These are phyloP conservation scores for Ophiognomonia clavigignenti-juglandacearum DNA, from an alignment of 2,329 filamentous ascomycete species.

Conservation along the genomic window DNA sequence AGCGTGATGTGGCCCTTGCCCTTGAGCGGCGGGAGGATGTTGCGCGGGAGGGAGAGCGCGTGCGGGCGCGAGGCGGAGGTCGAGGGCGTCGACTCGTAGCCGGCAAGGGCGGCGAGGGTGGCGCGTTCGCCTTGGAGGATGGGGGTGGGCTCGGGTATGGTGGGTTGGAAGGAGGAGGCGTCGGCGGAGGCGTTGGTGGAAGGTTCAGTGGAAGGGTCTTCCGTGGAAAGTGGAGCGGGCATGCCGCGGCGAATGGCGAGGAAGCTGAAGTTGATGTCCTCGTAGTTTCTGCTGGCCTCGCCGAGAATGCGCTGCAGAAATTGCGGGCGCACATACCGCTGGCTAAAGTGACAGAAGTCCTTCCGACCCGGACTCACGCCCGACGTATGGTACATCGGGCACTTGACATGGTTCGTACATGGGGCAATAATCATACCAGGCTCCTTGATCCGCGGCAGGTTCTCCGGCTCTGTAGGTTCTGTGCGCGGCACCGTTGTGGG, in stretches of 20 bases:
- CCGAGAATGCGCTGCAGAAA: slow-evolving; percentile 77
- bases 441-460: slow-evolving; percentile 42
- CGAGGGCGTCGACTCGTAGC: slow-evolving; percentile 52
- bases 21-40: slow-evolving; percentile 79
- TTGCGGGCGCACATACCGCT: slow-evolving; percentile 78
- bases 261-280: slow-evolving; percentile 89
- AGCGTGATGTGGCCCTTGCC: slow-evolving; percentile 81
- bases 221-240: slow-evolving; percentile 29
- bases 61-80: slow-evolving; percentile 35
- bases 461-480: slow-evolving; percentile 36
- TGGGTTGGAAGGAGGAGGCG: slow-evolving; percentile 3
- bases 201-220: neutral
- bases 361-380: slow-evolving; percentile 71
- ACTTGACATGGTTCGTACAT: slow-evolving; percentile 84
- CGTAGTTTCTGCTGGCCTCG: slow-evolving; percentile 69
- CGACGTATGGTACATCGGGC: slow-evolving; percentile 78
- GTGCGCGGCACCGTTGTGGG: slow-evolving; percentile 38
- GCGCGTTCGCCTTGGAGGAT: slow-evolving; percentile 47
- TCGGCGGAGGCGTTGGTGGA: slow-evolving; percentile 31
- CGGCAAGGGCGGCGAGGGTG: slow-evolving; percentile 63
- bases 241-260: slow-evolving; percentile 77
- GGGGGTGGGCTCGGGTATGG: slow-evolving; percentile 24
- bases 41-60: slow-evolving; percentile 69
- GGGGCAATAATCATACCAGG: slow-evolving; percentile 62
- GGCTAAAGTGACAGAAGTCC: slow-evolving; percentile 86